phyloP scores from a whole-genome alignment of 352 stramenopile species.

The Phytophthora pisi region DNA sequence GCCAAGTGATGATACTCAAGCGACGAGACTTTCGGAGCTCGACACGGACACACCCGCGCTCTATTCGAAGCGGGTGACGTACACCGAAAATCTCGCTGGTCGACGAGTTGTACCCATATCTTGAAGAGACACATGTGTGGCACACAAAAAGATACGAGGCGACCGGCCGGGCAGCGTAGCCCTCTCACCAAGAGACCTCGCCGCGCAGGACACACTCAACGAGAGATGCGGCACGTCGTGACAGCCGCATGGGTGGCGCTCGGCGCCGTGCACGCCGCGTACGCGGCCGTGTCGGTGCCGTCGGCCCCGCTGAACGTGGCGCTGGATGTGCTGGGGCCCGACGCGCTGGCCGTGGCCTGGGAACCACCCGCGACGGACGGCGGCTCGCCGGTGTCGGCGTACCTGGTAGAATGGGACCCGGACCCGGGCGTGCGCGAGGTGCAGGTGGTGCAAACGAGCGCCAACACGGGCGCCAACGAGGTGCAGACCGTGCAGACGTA shows the following conservation, averaged over 20 bases:
- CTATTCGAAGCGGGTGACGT: too few species aligned
- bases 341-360: constrained; percentile 76
- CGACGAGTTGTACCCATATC: too few species aligned
- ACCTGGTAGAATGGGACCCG: constrained; percentile 93
- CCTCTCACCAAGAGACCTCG: too few species aligned
- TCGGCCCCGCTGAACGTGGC: constrained; percentile 66
- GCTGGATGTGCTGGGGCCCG: constrained; percentile 69
- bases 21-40: too few species aligned
- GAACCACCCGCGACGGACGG: constrained; percentile 74
- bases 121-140: too few species aligned
- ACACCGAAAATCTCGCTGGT: too few species aligned
- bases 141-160: too few species aligned
- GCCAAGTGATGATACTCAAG: too few species aligned
- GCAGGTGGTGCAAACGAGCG: constrained; percentile 82
- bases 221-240: neutral
- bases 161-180: too few species aligned
- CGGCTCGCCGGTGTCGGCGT: constrained; percentile 74
- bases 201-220: too few species aligned
- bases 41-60: too few species aligned
- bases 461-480: constrained; percentile 92
- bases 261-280: neutral
- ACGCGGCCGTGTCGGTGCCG: constrained; percentile 34
- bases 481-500: constrained; percentile 93
- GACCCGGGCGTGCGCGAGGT: constrained; percentile 87
- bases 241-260: neutral